Conservation (phyloP, 2,329 filamentous ascomycete species). For the Penicillium sp. region DNA sequence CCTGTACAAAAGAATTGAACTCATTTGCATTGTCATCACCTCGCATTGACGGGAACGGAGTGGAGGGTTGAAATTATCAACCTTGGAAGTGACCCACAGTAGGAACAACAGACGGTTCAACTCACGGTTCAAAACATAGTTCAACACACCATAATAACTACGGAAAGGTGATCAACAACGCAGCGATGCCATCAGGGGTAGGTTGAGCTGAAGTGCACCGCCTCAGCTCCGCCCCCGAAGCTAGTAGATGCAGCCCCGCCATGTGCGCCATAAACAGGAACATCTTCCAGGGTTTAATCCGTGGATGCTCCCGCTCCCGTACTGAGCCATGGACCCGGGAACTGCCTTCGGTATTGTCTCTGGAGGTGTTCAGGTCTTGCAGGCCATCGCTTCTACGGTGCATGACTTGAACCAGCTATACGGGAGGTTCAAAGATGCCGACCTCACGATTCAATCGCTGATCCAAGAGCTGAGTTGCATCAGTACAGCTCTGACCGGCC, state of each 20-base stretch:
- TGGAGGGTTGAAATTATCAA: too few species aligned
- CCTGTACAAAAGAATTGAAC: slow-evolving; percentile 1
- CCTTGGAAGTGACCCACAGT: too few species aligned
- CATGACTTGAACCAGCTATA: slow-evolving; percentile 32
- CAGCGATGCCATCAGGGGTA: too few species aligned
- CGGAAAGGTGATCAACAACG: background rate
- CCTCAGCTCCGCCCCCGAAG: background rate
- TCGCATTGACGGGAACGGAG: background rate
- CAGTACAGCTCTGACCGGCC: slow-evolving; percentile 35
- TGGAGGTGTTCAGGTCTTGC: slow-evolving; percentile 35
- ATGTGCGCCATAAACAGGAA: background rate
- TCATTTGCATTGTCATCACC: background rate
- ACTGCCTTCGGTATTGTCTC: slow-evolving; percentile 35
- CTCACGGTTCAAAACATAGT: background rate
- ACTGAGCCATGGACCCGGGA: slow-evolving; percentile 34
- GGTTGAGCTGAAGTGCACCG: background rate
- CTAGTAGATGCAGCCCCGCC: background rate
- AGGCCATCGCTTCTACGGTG: slow-evolving; percentile 34
- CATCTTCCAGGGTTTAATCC: background rate
- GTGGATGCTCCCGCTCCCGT: background rate
- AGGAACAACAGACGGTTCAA: too few species aligned
- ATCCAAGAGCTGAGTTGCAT: slow-evolving; percentile 38
- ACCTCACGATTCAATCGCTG: slow-evolving; percentile 38
- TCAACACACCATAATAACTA: background rate
- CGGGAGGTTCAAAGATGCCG: slow-evolving; percentile 37